Evolutionary conservation across 306 rosid species (phyloP), one percentile per base, ranked within the genome.

Genomic region (Adenanthera pavonina): DNA sequence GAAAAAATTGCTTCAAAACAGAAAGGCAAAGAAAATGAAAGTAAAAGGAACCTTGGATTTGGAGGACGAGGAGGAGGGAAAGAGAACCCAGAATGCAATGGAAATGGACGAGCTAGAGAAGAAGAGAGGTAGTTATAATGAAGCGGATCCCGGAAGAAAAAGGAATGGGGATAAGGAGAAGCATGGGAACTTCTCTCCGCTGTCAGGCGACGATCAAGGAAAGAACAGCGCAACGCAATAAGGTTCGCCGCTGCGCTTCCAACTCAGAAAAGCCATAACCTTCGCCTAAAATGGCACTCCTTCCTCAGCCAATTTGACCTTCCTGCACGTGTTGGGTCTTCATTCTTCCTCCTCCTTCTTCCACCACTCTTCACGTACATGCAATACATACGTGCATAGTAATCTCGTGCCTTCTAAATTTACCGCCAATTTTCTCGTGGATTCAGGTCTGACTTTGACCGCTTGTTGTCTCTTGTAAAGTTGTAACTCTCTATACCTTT

Each of bases 131-230:
- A 44, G 13, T 69, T 66, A 66, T 36, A 38, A 17, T 8, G 71
- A 36, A 66, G 48, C 11, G 48, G 17, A 16, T 64, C 20, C 47
- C 6, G n/a, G 34, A 66, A 17, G 71, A 66, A 25, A 25, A 25
- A 66, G 48, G 14, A 68, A 41, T 68, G 73, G 41, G 74, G 56
- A 13, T 2, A 46, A 12, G 54, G 74, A 69, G 74, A 44, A 44
- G 74, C 38, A 69, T 69, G n/a, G 30, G 8, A 66, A 69, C 74
- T 44, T 44, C 74, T 44, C 54, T 19, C 53, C 53, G 49, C 33
- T 16, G 20, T 67, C 33, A 67, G 52, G 52, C 51, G 73, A 68
- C 17, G 73, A 68, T n/a, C 8, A 43, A 68, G 73, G 73, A 68
- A 68, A 60, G 73, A 69, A 69, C 74, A 69, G 34, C 56, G 19